Base-by-base conservation (phyloP, 306 rosid genomes). In the Lathyrus tuberosus region DNA sequence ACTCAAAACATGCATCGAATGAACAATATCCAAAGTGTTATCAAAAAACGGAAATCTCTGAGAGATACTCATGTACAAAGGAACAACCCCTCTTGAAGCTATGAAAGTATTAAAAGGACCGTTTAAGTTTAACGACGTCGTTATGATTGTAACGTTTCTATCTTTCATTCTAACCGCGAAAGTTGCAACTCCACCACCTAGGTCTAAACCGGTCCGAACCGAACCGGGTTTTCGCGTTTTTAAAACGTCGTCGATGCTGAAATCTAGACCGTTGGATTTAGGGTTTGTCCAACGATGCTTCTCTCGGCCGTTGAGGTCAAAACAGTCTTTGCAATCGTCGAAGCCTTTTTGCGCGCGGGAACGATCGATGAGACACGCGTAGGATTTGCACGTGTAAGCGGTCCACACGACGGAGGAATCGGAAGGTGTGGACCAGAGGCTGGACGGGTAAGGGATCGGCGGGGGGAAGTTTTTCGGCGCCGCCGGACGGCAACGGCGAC, bases 101-200 rank as follows among this genome's bases (percentile, higher is more conserved):
- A 84, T 84, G 72, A 80, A 84, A 22, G 22, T 80, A 24, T 75
- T 84, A 70, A 84, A 83, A 1, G 87, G 87, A 0, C 87, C 87
- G 26, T 83, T 84, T 49, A 80, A 43, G 51, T 83, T 83, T 72
- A 80, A 70, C 10, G 85, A 73, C 5, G 87, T 80, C 11, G 80
- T 74, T 8, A 80, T 52, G 5, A 77, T 74, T 4, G 83, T 80
- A 0, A 80, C 8, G 41, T 77, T 84, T 40, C 78, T 56, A 0
- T 67, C 84, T 12, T 40, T 60, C 87, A 84, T 84, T 54, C 83
- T 54, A n/a, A 80, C 76, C 0, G 87, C 85, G 17, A 80, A 84
- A 1, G 85, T 77, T 0, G 87, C 87, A 7, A 67, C 81, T 5
- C 87, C 87, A 1, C 87, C 87, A 1, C 83, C 85, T 2, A 84